These are phyloP conservation scores for Corniculantispora saksenae DNA, from an alignment of 2,329 filamentous ascomycete genomes.

Conservation along the genomic window DNA sequence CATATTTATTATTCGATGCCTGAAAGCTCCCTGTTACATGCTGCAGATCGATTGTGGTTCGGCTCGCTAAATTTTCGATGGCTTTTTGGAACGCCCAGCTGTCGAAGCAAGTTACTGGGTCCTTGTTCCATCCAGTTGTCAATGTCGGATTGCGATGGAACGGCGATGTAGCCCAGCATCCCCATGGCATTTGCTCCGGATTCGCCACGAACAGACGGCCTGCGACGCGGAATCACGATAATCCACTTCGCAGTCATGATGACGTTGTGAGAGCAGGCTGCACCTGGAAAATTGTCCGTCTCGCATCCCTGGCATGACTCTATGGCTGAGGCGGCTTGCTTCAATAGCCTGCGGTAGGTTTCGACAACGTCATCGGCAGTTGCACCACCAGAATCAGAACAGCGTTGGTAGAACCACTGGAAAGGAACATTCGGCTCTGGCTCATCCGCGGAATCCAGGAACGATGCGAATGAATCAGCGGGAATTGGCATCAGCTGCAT, in stretches of 20 bases:
- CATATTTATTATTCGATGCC: too few species aligned
- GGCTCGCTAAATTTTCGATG: neutral
- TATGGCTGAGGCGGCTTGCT: neutral
- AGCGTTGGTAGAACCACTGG: conserved; percentile 32
- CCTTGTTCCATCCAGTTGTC: conserved; percentile 16
- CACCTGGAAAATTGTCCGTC: conserved; percentile 10
- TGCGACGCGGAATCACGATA: conserved; percentile 47
- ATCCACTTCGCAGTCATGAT: conserved; percentile 45
- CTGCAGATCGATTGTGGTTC: neutral
- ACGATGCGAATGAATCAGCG: conserved; percentile 30
- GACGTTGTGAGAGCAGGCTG: conserved; percentile 45
- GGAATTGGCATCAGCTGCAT: conserved; percentile 42
- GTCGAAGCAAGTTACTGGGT: neutral
- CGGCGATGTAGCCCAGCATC: conserved; percentile 43
- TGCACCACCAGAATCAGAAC: neutral
- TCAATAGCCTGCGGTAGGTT: conserved; percentile 31
- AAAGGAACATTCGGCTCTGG: conserved; percentile 34
- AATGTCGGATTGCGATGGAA: conserved; percentile 13
- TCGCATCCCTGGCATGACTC: neutral
- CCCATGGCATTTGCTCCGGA: conserved; percentile 46
- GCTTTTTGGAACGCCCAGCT: conserved; percentile 9
- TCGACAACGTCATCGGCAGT: conserved; percentile 20
- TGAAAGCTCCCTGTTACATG: too few species aligned
- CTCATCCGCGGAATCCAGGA: conserved; percentile 25
- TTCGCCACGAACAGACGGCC: conserved; percentile 32